Base-by-base conservation (phyloP, 1,139 yeast species). In the Yamadazyma dendronema region DNA sequence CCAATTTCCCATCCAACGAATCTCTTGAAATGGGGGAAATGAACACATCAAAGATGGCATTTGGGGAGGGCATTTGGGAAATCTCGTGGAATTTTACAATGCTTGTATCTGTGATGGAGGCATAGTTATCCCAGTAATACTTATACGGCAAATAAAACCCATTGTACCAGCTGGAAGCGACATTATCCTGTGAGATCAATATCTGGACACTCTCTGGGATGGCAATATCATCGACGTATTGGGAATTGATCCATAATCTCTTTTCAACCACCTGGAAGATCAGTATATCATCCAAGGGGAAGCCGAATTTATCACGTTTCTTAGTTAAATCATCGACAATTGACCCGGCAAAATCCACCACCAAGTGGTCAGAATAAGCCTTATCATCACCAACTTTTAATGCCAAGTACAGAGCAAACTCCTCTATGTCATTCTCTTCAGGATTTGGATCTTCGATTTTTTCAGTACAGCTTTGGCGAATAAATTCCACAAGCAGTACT, bases 91-190 rank as follows among this genome's bases (percentile, higher is more conserved):
- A 46, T 13, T 34, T 36, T 2, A 40, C 33, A 4, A 35, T 26
- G 8, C 17, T 17, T 12, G 22, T 8, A 17, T 42, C 35, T 19
- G 46, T 40, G 3, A 51, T 38, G 1, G 41, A 34, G 1, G 57
- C 67, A 40, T 50, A 59, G 33, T 55, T 53, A 19, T 44, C 52
- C 60, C 65, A 59, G 41, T 58, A 69, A 43, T 60, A 62, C 27
- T 45, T 40, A 43, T 47, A 68, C 1, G 72, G 72, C 22, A 39
- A 33, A 8, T 65, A 44, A 3, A 59, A 30, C 1, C 67, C 67
- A 4, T 43, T 30, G 30, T 44, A 49, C 74, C 74, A 69, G 3
- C 38, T 22, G 1, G 43, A 27, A 43, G 61, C 62, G 10, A 54
- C 55, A 2, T 37, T 44, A 32, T 48, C 47, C 1, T 43, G 44